phyloP scores from a whole-genome alignment of 257 asterid species.

The Solanum habrochaites region DNA sequence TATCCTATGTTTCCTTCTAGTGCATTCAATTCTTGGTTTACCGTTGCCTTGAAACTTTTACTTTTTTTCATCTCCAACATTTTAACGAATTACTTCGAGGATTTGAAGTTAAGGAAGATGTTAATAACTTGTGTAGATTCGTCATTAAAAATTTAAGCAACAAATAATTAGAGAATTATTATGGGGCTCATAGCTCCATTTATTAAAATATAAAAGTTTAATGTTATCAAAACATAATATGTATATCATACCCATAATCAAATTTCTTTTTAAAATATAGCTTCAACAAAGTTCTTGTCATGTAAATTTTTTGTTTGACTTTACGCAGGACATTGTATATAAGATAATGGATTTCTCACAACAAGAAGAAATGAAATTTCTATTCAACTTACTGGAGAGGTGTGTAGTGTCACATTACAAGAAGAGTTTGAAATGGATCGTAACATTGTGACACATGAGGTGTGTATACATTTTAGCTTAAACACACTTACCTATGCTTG shows the following conservation, averaged over 20 bases:
- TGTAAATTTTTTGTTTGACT: background rate
- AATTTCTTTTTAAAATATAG: accelerated
- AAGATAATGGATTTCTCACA: background rate
- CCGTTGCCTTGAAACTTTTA: background rate
- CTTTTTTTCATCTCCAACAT: background rate
- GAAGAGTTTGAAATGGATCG: background rate
- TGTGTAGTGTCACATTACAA: background rate
- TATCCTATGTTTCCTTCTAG: background rate
- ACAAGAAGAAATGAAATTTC: background rate
- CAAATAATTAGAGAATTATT: background rate
- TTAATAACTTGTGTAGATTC: background rate
- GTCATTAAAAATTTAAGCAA: background rate
- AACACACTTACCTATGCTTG: background rate
- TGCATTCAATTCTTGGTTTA: background rate
- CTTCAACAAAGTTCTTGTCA: background rate
- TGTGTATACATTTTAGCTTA: background rate
- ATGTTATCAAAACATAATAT: background rate
- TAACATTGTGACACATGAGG: background rate
- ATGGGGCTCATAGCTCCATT: background rate
- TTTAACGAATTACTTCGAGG: background rate
- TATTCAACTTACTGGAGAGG: background rate
- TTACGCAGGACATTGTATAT: background rate
- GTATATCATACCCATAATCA: background rate
- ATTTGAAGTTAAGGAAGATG: background rate
- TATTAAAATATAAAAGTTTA: no score